These are phyloP conservation scores for Colletotrichum costaricense DNA, from an alignment of 2,329 filamentous ascomycete genomes.

Conservation along the genomic window DNA sequence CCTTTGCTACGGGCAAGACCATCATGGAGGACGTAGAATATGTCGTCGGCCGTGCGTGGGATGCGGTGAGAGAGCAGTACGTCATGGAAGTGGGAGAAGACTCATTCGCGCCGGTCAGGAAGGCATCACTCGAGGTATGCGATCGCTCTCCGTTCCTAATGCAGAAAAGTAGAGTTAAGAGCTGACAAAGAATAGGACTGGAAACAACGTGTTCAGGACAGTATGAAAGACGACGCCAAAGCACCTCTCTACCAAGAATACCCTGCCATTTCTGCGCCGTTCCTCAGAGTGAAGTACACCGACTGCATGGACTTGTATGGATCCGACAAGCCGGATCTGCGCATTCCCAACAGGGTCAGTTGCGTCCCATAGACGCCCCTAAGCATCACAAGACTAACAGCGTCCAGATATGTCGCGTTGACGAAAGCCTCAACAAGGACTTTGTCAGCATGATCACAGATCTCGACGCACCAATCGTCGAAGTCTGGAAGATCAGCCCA, in stretches of 20 bases:
- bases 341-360: conserved; percentile 75
- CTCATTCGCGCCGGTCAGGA: conserved; percentile 42
- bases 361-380: background rate
- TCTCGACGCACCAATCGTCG: conserved; percentile 75
- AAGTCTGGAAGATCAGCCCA: conserved; percentile 77
- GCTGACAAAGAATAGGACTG: conserved; percentile 21
- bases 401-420: conserved; percentile 72
- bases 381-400: conserved; percentile 22
- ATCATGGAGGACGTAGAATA: conserved; percentile 70
- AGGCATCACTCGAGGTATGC: conserved; percentile 25
- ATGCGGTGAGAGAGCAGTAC: conserved; percentile 55
- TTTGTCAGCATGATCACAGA: conserved; percentile 82
- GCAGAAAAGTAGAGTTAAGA: background rate
- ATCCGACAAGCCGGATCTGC: conserved; percentile 91
- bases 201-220: conserved; percentile 29
- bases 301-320: conserved; percentile 85
- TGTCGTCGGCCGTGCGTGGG: conserved; percentile 68
- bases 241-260: conserved; percentile 34
- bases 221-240: conserved; percentile 16
- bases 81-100: conserved; percentile 45
- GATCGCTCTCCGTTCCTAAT: no score
- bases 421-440: conserved; percentile 69
- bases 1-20: conserved; percentile 78
- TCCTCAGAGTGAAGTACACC: conserved; percentile 75
- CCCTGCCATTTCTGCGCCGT: conserved; percentile 50